Base-by-base conservation (phyloP, 257 asterid genomes). In the Prunella vulgaris region DNA sequence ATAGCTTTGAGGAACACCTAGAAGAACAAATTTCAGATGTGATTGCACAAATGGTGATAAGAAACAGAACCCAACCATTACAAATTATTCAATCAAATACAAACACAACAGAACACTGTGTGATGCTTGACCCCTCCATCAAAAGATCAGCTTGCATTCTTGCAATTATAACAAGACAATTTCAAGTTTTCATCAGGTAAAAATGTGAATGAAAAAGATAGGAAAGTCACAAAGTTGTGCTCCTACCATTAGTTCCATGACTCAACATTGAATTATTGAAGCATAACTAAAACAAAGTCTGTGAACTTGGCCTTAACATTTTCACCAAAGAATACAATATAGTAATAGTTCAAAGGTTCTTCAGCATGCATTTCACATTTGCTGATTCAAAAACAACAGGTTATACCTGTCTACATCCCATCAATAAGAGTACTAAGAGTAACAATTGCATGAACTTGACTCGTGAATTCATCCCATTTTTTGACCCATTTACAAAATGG, bases 1-100 rank as follows among this genome's bases (percentile, higher is more conserved):
- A 92, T 92, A 51, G 98, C 98, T 82, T 92, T 92, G 25, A 92
- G 92, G 75, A 92, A 92, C 72, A 92, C 98, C 98, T 92, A 81
- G 46, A 69, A 65, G 33, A 74, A 74, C 13, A 14, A 13, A 76
- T 27, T 22, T 22, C 14, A 10, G 69, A 33, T 40, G 52, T 35
- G 38, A 54, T 22, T 40, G 21, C 46, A 53, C 9, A 22, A 13
- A 33, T 37, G 38, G 12, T 59, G 22, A 51, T 59, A 10, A 4
- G 13, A 28, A 71, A 32, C 64, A 57, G 51, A 54, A 0, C 24
- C 9, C 22, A 35, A 53, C 18, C 53, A 28, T 20, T 27, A 35
- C 3, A 12, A 42, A 22, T 40, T 27, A 56, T 42, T 64, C 48
- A 68, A 49, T 38, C 27, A 60, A n/a, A 49, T 24, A 28, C 46